Percentiles rank a stretch among this genome's conserved stretches.
Conservation (phyloP, 2,329 filamentous ascomycete genomes). For the Pseudogymnoascus sp. region DNA sequence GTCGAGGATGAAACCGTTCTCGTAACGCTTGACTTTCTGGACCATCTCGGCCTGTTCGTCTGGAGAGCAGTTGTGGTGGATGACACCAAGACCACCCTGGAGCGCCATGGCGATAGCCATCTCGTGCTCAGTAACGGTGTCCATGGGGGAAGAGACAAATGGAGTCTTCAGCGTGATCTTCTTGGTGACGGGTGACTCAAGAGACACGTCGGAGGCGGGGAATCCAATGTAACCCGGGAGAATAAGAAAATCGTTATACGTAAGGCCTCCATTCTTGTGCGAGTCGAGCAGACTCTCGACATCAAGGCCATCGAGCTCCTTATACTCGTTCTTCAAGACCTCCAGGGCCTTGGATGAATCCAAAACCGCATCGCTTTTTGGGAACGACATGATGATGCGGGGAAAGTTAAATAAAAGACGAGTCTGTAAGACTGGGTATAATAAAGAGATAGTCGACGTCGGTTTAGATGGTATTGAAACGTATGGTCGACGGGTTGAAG, state of each 20-base stretch:
- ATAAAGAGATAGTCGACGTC: slow-evolving; percentile 36
- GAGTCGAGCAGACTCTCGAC: slow-evolving; percentile 84
- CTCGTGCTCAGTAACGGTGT: slow-evolving; percentile 97
- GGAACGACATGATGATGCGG: slow-evolving; percentile 41
- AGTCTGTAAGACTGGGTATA: slow-evolving; percentile 21
- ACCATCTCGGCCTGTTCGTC: slow-evolving; percentile 98
- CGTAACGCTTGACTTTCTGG: slow-evolving; percentile 96
- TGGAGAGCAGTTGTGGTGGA: slow-evolving; percentile 99
- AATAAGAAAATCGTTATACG: slow-evolving; percentile 97
- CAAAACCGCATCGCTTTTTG: slow-evolving; percentile 11
- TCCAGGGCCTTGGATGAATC: slow-evolving; percentile 72
- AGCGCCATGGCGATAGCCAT: slow-evolving; percentile 98
- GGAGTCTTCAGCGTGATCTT: slow-evolving; percentile 93
- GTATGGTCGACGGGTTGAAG: slow-evolving; percentile 54
- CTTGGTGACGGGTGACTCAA: slow-evolving; percentile 92
- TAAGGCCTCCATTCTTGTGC: slow-evolving; percentile 84
- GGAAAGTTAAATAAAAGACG: slow-evolving; percentile 31
- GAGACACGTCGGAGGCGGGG: slow-evolving; percentile 76
- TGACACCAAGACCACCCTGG: slow-evolving; percentile 82
- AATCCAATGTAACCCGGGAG: slow-evolving; percentile 98
- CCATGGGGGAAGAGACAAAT: slow-evolving; percentile 97
- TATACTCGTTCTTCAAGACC: slow-evolving; percentile 68
- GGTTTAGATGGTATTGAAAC: slow-evolving; percentile 32
- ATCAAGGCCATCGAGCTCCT: slow-evolving; percentile 76
- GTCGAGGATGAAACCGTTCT: slow-evolving; percentile 98